phyloP scores from a whole-genome alignment of 2,329 filamentous ascomycete genomes.

The Elsinoe arachidis region DNA sequence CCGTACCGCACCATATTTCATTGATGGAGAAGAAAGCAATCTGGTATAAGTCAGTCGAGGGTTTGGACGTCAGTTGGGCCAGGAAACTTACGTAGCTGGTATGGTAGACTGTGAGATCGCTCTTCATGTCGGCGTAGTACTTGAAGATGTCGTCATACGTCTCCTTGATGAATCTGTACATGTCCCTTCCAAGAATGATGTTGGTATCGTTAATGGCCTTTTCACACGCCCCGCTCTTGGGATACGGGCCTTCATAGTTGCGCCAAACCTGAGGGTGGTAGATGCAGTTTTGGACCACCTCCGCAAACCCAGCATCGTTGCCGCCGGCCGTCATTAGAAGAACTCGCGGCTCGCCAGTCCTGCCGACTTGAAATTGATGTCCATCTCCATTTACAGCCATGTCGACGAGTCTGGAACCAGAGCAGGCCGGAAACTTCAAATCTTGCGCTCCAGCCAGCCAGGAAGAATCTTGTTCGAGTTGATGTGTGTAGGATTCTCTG shows the following conservation, averaged over 20 bases:
- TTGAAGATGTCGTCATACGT: not conserved
- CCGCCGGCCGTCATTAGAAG: not conserved
- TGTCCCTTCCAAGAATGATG: too few species aligned
- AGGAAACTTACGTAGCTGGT: slow-evolving; percentile 1
- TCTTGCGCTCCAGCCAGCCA: too few species aligned
- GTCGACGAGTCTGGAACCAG: not conserved
- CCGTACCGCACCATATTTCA: not conserved
- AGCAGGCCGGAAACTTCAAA: not conserved
- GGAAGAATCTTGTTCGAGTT: not conserved
- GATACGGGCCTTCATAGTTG: not conserved
- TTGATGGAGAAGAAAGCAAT: not conserved
- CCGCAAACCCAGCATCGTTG: not conserved
- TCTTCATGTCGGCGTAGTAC: not conserved
- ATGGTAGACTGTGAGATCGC: not conserved
- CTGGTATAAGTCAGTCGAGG: not conserved
- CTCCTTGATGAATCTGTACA: too few species aligned
- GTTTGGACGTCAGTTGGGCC: too few species aligned
- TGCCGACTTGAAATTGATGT: not conserved
- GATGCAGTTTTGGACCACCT: not conserved
- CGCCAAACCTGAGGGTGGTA: not conserved
- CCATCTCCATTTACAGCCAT: too few species aligned
- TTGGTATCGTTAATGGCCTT: not conserved
- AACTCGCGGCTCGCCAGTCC: not conserved
- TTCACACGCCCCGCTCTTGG: not conserved
- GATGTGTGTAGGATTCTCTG: not conserved